Base-by-base conservation (phyloP, 805 yeast species). In the Tetrapisispora iriomotensis region DNA sequence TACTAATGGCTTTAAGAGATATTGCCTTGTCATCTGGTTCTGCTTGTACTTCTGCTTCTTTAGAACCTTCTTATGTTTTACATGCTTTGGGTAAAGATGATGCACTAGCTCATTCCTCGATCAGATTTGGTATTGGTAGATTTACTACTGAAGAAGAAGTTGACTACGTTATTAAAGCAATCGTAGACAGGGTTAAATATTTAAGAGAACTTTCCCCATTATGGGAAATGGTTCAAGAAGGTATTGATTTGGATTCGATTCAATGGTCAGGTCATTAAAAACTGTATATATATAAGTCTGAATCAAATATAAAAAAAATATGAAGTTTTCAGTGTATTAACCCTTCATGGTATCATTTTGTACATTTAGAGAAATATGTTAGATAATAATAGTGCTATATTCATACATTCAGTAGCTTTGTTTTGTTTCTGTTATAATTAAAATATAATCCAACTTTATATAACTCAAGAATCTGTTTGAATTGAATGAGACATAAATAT, bases 161-260 rank as follows among this genome's bases (percentile, higher is more conserved):
- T 39, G 97, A 92, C 59, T 92, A 88, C 58, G 98, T 92, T 36
- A 72, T 92, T 47, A 70, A 81, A 43, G 95, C 96, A 12, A 85
- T 92, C 42, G 71, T 76, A 41, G 88, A 85, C 60, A 77, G 96
- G 64, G 97, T 92, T 40, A 80, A 79, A 47, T 86, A 86, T 65
- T 73, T 92, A 59, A 77, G 98, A 65, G 90, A 87, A 56, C 71
- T 92, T 65, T 79, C 92, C 42, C 98, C 98, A 36, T 70, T 92
- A 53, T 92, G 97, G 97, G 98, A 92, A 68, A 88, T 92, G 97
- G 95, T 86, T 42, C 95, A 92, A 65, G 97, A 92, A 49, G 98
- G 98, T 50, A 90, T 92, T 54, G 98, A 92, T 59, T 70, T 92
- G 61, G 75, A 82, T 56, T 74, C 94, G 25, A 92, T 92, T 54